phyloP scores from a whole-genome alignment of 495 filamentous ascomycete species.

The Penicillium egyptiacum region DNA sequence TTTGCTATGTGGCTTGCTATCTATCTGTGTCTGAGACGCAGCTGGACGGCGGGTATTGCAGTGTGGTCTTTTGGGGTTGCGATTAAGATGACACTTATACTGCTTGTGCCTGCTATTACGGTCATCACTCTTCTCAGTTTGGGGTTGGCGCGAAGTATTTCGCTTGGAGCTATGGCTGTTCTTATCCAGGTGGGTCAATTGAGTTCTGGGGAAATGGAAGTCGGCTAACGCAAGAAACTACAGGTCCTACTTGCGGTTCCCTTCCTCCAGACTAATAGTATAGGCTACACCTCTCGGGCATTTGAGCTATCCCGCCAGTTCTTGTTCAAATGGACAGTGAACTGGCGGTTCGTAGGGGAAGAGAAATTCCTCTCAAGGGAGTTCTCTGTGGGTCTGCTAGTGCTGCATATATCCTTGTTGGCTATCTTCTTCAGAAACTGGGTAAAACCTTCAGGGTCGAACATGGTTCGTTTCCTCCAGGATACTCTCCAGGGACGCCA shows the following conservation, averaged over 20 bases:
- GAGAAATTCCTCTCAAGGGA: constrained; percentile 72
- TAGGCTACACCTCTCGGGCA: constrained; percentile 72
- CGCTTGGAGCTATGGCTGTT: constrained; percentile 65
- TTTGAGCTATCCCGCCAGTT: constrained; percentile 91
- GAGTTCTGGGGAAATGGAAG: neutral
- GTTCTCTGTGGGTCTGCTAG: constrained; percentile 69
- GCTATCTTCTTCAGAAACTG: constrained; percentile 59
- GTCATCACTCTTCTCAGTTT: constrained; percentile 68
- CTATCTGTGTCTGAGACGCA: constrained; percentile 67
- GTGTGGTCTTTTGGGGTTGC: constrained; percentile 77
- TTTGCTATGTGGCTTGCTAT: constrained; percentile 80
- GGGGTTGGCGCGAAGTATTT: constrained; percentile 60
- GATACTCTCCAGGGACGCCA: constrained; percentile 53
- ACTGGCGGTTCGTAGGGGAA: constrained; percentile 91
- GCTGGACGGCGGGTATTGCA: constrained; percentile 69
- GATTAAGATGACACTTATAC: constrained; percentile 88
- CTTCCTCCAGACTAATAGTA: constrained; percentile 66
- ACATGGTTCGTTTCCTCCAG: constrained; percentile 51
- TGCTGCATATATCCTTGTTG: constrained; percentile 66
- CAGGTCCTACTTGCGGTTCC: constrained; percentile 68
- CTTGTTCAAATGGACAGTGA: constrained; percentile 97
- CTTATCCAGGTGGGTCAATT: constrained; percentile 62
- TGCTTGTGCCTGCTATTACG: constrained; percentile 77
- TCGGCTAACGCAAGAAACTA: constrained; percentile 12
- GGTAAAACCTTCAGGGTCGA: constrained; percentile 51